Evolutionary conservation across 2,329 filamentous ascomycete species (phyloP).

Genomic region (Rhinocladiella similis): DNA sequence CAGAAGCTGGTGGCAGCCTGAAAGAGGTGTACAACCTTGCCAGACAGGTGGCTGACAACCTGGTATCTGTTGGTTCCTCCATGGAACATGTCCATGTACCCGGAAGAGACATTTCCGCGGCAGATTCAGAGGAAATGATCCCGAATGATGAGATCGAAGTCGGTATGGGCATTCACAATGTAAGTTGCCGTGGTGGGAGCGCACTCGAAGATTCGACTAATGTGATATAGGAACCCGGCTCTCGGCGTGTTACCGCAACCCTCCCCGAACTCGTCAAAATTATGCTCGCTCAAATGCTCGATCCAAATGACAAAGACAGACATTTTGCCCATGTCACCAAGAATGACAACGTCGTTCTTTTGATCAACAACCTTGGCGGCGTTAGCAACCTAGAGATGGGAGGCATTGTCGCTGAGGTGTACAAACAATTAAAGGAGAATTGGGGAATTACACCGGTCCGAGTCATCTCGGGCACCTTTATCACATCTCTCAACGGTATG

Average conservation of each 20-base stretch:
- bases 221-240: slow-evolving; percentile 43
- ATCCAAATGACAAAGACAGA: slow-evolving; percentile 62
- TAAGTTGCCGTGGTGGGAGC: neutral
- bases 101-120: slow-evolving; percentile 58
- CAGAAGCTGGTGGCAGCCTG: slow-evolving; percentile 67
- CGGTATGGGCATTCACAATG: slow-evolving; percentile 64
- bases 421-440: slow-evolving; percentile 58
- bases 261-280: slow-evolving; percentile 54
- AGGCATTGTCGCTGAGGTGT: slow-evolving; percentile 67
- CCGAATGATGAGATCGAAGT: slow-evolving; percentile 62
- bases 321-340: slow-evolving; percentile 59
- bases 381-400: slow-evolving; percentile 67
- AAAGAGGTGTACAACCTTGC: slow-evolving; percentile 73
- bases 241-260: slow-evolving; percentile 50
- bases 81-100: slow-evolving; percentile 93
- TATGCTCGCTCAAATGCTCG: slow-evolving; percentile 67
- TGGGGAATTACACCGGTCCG: slow-evolving; percentile 63
- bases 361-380: slow-evolving; percentile 71
- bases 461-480: slow-evolving; percentile 66
- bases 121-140: slow-evolving; percentile 51
- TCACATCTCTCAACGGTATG: slow-evolving; percentile 70
- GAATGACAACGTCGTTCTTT: slow-evolving; percentile 61
- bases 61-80: slow-evolving; percentile 82
- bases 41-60: slow-evolving; percentile 68
- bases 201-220: neutral